phyloP scores from a whole-genome alignment of 805 yeast genomes.

The Wickerhamiella domercqiae region DNA sequence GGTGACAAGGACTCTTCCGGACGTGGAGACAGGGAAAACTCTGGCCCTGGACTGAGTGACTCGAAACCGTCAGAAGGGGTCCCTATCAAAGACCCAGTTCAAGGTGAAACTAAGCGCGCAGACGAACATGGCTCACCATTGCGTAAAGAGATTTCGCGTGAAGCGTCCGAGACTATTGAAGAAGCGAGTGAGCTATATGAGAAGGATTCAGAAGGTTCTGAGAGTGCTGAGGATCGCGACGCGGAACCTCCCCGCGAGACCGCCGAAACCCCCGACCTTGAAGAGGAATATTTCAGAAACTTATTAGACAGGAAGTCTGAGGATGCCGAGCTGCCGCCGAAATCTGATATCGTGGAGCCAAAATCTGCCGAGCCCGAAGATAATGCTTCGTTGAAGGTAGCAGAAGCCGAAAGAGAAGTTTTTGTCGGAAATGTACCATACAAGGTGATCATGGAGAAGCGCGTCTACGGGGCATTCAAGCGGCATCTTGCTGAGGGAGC shows the following conservation, averaged over 20 bases:
- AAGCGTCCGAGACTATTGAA: conserved; percentile 19
- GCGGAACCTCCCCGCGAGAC: conserved; percentile 37
- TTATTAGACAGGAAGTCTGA: conserved; percentile 19
- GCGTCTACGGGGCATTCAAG: conserved; percentile 47
- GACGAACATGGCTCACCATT: too few species aligned
- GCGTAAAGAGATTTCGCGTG: neutral
- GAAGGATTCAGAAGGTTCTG: conserved; percentile 32
- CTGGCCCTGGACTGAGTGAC: too few species aligned
- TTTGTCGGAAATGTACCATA: conserved; percentile 78
- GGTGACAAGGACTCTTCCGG: too few species aligned
- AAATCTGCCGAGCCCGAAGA: neutral
- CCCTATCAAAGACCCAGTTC: too few species aligned
- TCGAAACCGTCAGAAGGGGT: too few species aligned
- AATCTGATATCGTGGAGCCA: too few species aligned
- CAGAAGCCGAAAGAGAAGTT: conserved; percentile 65
- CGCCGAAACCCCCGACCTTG: conserved; percentile 20
- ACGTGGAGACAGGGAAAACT: too few species aligned
- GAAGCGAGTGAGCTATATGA: conserved; percentile 34
- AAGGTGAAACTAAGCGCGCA: too few species aligned
- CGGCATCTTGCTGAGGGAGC: conserved; percentile 30
- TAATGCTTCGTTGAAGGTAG: neutral
- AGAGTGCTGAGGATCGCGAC: conserved; percentile 26
- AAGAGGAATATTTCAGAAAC: conserved; percentile 17
- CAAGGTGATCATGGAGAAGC: conserved; percentile 47
- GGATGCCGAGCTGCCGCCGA: conserved; percentile 7